These are phyloP conservation scores for Calocera viscosa DNA, from an alignment of 768 basidiomycete genomes.

Conservation along the genomic window DNA sequence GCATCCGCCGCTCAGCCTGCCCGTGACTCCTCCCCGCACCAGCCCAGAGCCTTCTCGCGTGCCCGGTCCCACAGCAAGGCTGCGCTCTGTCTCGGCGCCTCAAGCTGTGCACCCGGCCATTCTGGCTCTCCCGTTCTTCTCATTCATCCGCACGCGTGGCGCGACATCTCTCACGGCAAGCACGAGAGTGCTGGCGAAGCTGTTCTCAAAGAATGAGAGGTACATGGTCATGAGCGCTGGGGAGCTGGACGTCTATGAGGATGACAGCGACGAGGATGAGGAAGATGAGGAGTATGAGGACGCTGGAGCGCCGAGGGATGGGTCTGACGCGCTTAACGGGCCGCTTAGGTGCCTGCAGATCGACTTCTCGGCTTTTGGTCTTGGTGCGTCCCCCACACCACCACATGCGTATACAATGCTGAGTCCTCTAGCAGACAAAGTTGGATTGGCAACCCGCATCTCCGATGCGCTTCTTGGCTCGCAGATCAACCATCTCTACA, in stretches of 20 bases:
- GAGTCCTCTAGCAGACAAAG: not conserved
- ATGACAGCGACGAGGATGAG: not conserved
- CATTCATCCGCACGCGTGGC: slow-evolving; percentile 2
- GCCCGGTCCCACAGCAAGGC: not conserved
- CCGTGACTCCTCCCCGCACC: not conserved
- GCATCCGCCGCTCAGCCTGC: not conserved
- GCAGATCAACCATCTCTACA: slow-evolving; percentile 5
- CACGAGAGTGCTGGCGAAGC: not conserved
- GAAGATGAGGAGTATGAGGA: not conserved
- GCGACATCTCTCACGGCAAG: not conserved
- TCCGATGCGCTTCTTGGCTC: not conserved
- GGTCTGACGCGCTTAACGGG: slow-evolving; percentile 10
- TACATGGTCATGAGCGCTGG: slow-evolving; percentile 7
- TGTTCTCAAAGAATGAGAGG: not conserved
- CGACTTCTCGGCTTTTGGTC: not conserved
- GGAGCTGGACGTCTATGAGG: not conserved
- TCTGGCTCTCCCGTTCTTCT: slow-evolving; percentile 2
- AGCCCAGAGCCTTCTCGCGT: not conserved
- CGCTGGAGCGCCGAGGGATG: not conserved
- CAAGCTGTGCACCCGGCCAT: not conserved
- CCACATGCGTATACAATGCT: not conserved
- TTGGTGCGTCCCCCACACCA: not conserved
- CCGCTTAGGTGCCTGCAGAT: slow-evolving; percentile 3
- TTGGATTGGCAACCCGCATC: not conserved
- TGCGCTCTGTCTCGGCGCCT: not conserved